These are phyloP conservation scores for Ophiosphaerella herpotricha DNA, from an alignment of 2,329 filamentous ascomycete genomes.

Conservation along the genomic window DNA sequence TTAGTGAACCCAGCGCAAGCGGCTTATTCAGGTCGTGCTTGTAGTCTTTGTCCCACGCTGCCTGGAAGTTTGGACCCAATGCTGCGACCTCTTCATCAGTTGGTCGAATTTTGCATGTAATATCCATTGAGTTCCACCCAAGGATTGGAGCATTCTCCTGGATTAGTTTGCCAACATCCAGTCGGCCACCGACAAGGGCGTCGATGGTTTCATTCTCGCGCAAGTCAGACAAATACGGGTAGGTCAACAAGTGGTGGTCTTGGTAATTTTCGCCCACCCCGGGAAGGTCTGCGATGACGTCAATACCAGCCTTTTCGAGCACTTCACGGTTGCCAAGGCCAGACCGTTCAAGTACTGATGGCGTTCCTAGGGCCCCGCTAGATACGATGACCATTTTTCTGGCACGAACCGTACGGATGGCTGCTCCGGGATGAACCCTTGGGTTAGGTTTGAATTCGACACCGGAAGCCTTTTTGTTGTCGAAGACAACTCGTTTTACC, in stretches of 20 bases:
- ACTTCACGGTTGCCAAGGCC: conserved; percentile 60
- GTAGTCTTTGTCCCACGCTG: conserved; percentile 62
- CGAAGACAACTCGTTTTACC: conserved; percentile 61
- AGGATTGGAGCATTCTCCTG: conserved; percentile 55
- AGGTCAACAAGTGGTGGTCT: conserved; percentile 62
- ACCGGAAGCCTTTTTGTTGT: conserved; percentile 59
- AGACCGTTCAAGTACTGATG: conserved; percentile 64
- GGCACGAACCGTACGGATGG: conserved; percentile 52
- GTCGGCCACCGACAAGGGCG: conserved; percentile 55
- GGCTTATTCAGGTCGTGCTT: conserved; percentile 52
- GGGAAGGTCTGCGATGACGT: conserved; percentile 58
- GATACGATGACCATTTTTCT: conserved; percentile 60
- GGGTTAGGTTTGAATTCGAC: conserved; percentile 62
- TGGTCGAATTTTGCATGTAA: conserved; percentile 61
- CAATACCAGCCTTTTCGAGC: conserved; percentile 57
- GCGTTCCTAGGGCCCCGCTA: conserved; percentile 58
- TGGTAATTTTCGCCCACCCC: conserved; percentile 69
- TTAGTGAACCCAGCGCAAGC: conserved; percentile 51
- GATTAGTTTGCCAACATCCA: conserved; percentile 53
- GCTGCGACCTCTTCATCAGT: conserved; percentile 57
- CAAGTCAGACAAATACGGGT: conserved; percentile 57
- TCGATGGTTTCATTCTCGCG: conserved; percentile 58
- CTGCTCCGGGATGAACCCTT: conserved; percentile 43
- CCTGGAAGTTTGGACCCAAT: conserved; percentile 59
- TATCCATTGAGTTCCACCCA: conserved; percentile 63